Percentiles rank a stretch among this genome's conserved stretches.
Conservation (phyloP, 1,139 yeast genomes). For the Williopsis jadinii region DNA sequence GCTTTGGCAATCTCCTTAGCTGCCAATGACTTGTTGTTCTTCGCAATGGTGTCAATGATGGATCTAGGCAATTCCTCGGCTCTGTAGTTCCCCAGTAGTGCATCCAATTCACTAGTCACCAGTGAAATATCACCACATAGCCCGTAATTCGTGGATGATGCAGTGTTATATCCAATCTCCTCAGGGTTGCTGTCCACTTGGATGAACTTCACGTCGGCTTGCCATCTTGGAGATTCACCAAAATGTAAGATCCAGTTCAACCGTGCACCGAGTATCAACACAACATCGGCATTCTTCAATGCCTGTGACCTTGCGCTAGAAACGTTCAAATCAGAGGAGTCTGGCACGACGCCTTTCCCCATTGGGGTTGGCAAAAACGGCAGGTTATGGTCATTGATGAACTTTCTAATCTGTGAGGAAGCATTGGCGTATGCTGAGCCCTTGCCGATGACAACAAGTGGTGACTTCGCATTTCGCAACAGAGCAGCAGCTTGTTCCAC, state of each 20-base stretch:
- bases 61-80: conserved; percentile 27
- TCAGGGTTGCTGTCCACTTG: conserved; percentile 50
- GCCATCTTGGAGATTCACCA: conserved; percentile 49
- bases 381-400: conserved; percentile 34
- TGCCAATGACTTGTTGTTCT: conserved; percentile 32
- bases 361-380: conserved; percentile 65
- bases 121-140: conserved; percentile 44
- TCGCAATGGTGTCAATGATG: conserved; percentile 26
- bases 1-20: conserved; percentile 20
- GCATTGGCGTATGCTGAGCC: conserved; percentile 47
- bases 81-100: conserved; percentile 21
- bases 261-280: conserved; percentile 53
- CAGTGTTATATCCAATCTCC: conserved; percentile 41
- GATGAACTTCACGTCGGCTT: conserved; percentile 36
- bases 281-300: conserved; percentile 45
- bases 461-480: conserved; percentile 32
- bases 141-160: conserved; percentile 29
- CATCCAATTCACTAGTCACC: conserved; percentile 31
- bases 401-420: conserved; percentile 30
- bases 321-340: conserved; percentile 37
- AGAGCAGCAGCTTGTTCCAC: conserved; percentile 30
- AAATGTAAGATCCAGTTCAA: conserved; percentile 63
- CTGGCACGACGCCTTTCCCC: conserved; percentile 66
- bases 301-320: conserved; percentile 56
- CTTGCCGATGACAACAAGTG: conserved; percentile 55